These are phyloP conservation scores for Colletotrichum australisinense DNA, from an alignment of 2,329 filamentous ascomycete species.

Conservation along the genomic window DNA sequence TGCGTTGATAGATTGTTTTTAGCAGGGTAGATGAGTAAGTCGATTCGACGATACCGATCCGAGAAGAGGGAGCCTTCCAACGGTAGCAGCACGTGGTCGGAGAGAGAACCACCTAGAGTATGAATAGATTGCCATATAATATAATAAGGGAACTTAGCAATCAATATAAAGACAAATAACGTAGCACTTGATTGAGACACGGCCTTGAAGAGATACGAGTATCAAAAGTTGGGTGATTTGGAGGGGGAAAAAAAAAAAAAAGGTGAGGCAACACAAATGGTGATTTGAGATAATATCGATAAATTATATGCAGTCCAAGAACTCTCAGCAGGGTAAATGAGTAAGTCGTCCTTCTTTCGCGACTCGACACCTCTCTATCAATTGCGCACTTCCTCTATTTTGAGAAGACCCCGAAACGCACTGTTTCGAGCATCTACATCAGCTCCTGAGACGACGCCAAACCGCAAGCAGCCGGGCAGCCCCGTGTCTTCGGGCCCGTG, in stretches of 20 bases:
- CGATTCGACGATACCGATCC: background rate
- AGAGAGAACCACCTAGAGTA: too few relatives aligned
- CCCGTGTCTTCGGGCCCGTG: background rate
- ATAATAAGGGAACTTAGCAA: too few relatives aligned
- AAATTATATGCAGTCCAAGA: background rate
- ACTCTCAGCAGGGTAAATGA: background rate
- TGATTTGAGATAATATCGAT: background rate
- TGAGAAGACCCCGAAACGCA: background rate
- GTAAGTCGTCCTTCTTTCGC: background rate
- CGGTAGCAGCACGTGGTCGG: too few relatives aligned
- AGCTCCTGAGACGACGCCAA: background rate
- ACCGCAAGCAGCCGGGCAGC: background rate
- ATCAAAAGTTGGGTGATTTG: too few relatives aligned
- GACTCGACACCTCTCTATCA: background rate
- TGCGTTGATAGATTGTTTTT: background rate
- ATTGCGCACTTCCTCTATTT: background rate
- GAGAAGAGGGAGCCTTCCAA: too few relatives aligned
- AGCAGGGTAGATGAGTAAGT: slow-evolving; percentile 18
- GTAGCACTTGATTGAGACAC: too few relatives aligned
- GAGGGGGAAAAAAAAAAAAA: background rate
- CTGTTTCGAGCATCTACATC: background rate
- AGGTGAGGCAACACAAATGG: background rate
- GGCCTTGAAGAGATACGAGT: too few relatives aligned
- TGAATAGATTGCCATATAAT: too few relatives aligned
- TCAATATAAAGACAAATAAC: too few relatives aligned